Evolutionary conservation across 192 early-diverging fungal genomes (phyloP).

Genomic region (Coemansia sp.): DNA sequence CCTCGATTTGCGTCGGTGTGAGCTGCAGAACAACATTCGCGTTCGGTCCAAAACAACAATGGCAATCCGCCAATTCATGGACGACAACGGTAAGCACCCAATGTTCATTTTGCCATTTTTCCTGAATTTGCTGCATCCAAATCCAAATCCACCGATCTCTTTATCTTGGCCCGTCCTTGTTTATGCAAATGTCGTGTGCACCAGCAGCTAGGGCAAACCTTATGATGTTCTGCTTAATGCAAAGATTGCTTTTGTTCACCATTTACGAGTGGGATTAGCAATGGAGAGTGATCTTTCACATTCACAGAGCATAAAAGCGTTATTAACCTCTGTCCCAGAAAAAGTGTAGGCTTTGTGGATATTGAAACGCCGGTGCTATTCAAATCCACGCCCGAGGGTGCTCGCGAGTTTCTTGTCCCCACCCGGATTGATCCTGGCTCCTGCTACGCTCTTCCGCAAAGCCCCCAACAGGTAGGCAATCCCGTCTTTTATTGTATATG

Average conservation of each 20-base stretch:
- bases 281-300: slow-evolving; percentile 6
- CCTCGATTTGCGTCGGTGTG: slow-evolving; percentile 75
- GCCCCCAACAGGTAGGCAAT: slow-evolving; percentile 74
- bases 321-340: slow-evolving; percentile 7
- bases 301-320: slow-evolving; percentile 10
- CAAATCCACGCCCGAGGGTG: slow-evolving; percentile 91
- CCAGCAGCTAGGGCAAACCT: background rate
- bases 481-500: background rate
- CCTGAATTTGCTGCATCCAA: slow-evolving; percentile 1
- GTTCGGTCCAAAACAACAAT: slow-evolving; percentile 65
- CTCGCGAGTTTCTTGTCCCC: slow-evolving; percentile 91
- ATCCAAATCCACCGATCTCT: background rate
- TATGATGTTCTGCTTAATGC: background rate
- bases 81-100: slow-evolving; percentile 29
- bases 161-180: background rate
- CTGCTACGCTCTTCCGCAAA: too few species aligned
- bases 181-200: background rate
- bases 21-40: slow-evolving; percentile 74
- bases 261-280: background rate
- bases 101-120: background rate
- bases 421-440: slow-evolving; percentile 65
- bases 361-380: slow-evolving; percentile 92
- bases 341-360: slow-evolving; percentile 69
- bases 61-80: slow-evolving; percentile 68
- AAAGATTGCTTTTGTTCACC: background rate